Percentiles rank a stretch among this genome's conserved stretches.
Evolutionary conservation across 371 early-diverging fungal species (phyloP).

Genomic region (Mucor plumbeus): DNA sequence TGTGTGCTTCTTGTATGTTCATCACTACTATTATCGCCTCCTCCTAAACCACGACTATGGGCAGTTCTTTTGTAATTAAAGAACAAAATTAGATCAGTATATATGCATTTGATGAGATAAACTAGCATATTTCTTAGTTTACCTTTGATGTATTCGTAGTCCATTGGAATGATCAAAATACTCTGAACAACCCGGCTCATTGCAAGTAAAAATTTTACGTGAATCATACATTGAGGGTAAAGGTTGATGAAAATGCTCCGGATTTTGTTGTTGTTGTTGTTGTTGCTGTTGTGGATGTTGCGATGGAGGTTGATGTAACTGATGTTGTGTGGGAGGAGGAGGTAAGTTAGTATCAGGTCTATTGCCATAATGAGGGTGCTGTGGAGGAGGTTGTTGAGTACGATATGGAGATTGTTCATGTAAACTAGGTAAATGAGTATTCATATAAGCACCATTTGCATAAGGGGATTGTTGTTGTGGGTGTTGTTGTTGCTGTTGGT

Average conservation of each 20-base stretch:
- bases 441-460: constrained; percentile 11
- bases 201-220: constrained; percentile 28
- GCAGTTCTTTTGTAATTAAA: constrained; percentile 12
- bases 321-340: constrained; percentile 1
- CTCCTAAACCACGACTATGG: constrained; percentile 18
- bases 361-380: background rate
- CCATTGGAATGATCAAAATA: constrained; percentile 22
- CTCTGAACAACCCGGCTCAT: constrained; percentile 27
- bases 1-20: constrained; percentile 15
- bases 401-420: constrained; percentile 21
- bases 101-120: background rate
- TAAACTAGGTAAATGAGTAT: constrained; percentile 18
- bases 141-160: constrained; percentile 34
- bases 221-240: constrained; percentile 22
- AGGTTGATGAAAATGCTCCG: constrained; percentile 6
- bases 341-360: background rate
- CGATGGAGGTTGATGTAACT: background rate
- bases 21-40: constrained; percentile 4
- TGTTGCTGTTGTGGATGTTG: background rate
- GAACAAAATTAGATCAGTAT: background rate
- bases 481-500: constrained; percentile 1
- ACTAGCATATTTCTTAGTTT: background rate
- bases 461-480: constrained; percentile 1
- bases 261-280: constrained; percentile 7
- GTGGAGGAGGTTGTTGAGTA: constrained; percentile 10